Percentiles rank a stretch among this genome's conserved stretches.
Conservation (phyloP, 306 rosid species). For the Inga oerstediana region DNA sequence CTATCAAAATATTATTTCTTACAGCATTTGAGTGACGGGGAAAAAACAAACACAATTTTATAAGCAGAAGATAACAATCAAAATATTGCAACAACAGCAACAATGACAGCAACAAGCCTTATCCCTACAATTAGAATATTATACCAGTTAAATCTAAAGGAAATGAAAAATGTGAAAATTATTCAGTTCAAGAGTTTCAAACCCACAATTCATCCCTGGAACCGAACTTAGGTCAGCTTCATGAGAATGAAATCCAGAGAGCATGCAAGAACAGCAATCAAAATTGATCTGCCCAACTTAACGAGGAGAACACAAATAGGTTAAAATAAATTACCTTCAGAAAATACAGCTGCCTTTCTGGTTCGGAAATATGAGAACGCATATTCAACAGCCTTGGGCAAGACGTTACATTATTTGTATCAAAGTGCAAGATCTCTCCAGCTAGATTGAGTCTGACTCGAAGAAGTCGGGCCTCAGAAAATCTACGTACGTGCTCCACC, state of each 20-base stretch:
- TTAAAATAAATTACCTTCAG: slow-evolving; percentile 59
- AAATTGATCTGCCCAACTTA: background rate
- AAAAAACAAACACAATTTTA: too few relatives aligned
- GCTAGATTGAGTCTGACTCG: slow-evolving; percentile 75
- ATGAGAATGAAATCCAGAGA: background rate
- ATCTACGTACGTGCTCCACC: slow-evolving; percentile 66
- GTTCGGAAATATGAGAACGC: slow-evolving; percentile 56
- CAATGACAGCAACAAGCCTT: background rate
- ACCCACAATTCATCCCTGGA: background rate
- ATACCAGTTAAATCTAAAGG: background rate
- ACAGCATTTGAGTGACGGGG: too few relatives aligned
- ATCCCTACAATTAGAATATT: background rate
- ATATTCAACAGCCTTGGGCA: slow-evolving; percentile 64
- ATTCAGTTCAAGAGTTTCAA: slow-evolving; percentile 2
- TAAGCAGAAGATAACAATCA: too few relatives aligned
- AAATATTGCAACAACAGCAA: background rate
- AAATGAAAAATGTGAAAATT: background rate
- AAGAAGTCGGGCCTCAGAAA: slow-evolving; percentile 46
- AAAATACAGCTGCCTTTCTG: slow-evolving; percentile 61
- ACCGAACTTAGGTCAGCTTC: background rate
- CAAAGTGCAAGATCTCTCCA: slow-evolving; percentile 58
- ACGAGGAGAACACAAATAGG: slow-evolving; percentile 11
- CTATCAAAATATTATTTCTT: background rate
- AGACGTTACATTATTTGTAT: slow-evolving; percentile 46
- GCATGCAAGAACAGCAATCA: background rate